Percentiles rank a stretch among this genome's conserved stretches.
Evolutionary conservation across 1,284 basidiomycete genomes (phyloP).

Genomic region (Ceratobasidium sp.): DNA sequence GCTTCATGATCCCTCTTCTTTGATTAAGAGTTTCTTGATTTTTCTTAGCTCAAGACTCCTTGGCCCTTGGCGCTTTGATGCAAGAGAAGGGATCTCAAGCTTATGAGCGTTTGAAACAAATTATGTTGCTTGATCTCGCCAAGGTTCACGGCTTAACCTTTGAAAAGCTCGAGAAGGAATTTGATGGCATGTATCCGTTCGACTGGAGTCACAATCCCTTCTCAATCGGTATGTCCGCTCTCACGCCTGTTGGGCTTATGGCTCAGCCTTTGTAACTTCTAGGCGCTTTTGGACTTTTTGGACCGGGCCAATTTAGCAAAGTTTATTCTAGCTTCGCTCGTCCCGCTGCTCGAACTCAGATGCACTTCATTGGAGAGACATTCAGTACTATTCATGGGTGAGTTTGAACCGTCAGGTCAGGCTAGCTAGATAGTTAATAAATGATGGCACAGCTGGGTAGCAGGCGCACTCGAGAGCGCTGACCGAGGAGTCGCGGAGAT

Average conservation of each 20-base stretch:
- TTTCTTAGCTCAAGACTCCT: slow-evolving; percentile 8
- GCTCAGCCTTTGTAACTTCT: no score
- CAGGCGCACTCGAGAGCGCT: slow-evolving; percentile 12
- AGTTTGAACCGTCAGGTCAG: not conserved
- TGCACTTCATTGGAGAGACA: slow-evolving; percentile 16
- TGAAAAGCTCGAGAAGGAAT: not conserved
- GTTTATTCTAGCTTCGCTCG: not conserved
- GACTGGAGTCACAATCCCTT: slow-evolving; percentile 3
- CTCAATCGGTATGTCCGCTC: not conserved
- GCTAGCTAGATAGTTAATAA: not conserved
- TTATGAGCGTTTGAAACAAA: not conserved
- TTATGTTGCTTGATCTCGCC: not conserved
- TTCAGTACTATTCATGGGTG: slow-evolving; percentile 15
- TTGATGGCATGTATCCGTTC: slow-evolving; percentile 7
- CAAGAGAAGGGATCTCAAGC: not conserved
- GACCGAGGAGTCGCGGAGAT: not conserved
- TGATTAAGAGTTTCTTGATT: not conserved
- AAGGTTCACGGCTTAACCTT: not conserved
- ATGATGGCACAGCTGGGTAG: slow-evolving; percentile 9
- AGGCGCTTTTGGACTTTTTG: slow-evolving; percentile 19
- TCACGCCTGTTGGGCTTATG: no score
- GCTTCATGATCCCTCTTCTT: no score
- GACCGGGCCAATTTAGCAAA: not conserved
- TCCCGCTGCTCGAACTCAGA: not conserved
- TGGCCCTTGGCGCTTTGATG: not conserved